Conservation (phyloP, 805 yeast genomes). For the Metschnikowia lunata region DNA sequence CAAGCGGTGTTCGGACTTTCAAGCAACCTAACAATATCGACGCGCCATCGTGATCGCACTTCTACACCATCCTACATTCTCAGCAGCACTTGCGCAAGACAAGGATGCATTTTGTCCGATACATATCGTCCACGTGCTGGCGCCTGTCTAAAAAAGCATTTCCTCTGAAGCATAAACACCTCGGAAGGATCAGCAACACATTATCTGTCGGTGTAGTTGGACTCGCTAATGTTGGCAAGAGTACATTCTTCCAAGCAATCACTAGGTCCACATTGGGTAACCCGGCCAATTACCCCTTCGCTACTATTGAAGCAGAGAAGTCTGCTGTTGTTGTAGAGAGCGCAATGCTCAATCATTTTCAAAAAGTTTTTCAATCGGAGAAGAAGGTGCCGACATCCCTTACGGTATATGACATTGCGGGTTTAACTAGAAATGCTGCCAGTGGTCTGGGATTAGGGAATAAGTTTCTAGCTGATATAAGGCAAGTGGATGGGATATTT, state of each 20-base stretch:
- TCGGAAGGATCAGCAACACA: slow-evolving; percentile 18
- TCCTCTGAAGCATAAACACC: slow-evolving; percentile 8
- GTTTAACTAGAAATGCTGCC: slow-evolving; percentile 94
- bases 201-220: slow-evolving; percentile 77
- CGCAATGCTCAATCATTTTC: slow-evolving; percentile 74
- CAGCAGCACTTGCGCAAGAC: too few relatives aligned
- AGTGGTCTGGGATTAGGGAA: slow-evolving; percentile 98
- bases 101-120: slow-evolving; percentile 9
- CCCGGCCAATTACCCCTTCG: slow-evolving; percentile 98
- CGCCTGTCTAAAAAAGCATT: slow-evolving; percentile 13
- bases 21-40: too few relatives aligned
- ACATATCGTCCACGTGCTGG: slow-evolving; percentile 11
- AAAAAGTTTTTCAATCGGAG: slow-evolving; percentile 74
- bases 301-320: slow-evolving; percentile 97
- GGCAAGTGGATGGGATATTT: slow-evolving; percentile 96
- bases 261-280: slow-evolving; percentile 88
- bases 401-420: slow-evolving; percentile 96
- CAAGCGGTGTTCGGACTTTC: too few relatives aligned
- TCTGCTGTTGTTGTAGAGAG: slow-evolving; percentile 95
- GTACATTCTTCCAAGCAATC: slow-evolving; percentile 95
- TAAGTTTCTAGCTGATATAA: slow-evolving; percentile 91
- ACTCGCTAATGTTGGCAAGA: slow-evolving; percentile 91
- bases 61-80: too few relatives aligned
- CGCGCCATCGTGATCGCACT: too few relatives aligned
- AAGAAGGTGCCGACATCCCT: slow-evolving; percentile 86